These are phyloP conservation scores for Arxiozyma heterogenica DNA, from an alignment of 1,139 yeast genomes.

Conservation along the genomic window DNA sequence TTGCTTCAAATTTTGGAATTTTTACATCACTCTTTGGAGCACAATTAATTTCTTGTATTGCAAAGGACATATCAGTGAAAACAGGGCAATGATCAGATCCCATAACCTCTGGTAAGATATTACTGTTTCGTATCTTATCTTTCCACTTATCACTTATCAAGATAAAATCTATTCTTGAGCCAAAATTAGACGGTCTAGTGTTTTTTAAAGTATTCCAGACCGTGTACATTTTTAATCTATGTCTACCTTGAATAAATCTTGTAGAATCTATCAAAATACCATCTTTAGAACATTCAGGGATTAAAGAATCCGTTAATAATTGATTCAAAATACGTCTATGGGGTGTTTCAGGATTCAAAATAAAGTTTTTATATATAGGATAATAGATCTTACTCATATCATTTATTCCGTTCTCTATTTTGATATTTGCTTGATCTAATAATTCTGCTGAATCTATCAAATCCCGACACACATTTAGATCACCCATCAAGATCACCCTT, in stretches of 20 bases:
- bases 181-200: conserved; percentile 75
- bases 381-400: conserved; percentile 38
- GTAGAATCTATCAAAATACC: conserved; percentile 55
- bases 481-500: conserved; percentile 74
- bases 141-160: conserved; percentile 38
- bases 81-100: conserved; percentile 97
- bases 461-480: conserved; percentile 72
- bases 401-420: conserved; percentile 14
- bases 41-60: background rate
- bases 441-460: conserved; percentile 75
- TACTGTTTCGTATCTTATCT: conserved; percentile 37
- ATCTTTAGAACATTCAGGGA: conserved; percentile 27
- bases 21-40: background rate
- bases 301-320: conserved; percentile 28
- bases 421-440: conserved; percentile 35
- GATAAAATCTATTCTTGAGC: conserved; percentile 80
- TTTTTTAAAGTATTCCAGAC: conserved; percentile 84
- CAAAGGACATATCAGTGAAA: conserved; percentile 50
- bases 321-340: conserved; percentile 40
- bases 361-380: conserved; percentile 36
- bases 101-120: conserved; percentile 57
- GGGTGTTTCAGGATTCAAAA: conserved; percentile 32
- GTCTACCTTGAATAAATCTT: conserved; percentile 44
- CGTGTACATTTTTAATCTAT: conserved; percentile 62
- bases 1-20: conserved; percentile 48